These are phyloP conservation scores for Chaetomium sp. DNA, from an alignment of 2,329 filamentous ascomycete genomes.

Conservation along the genomic window DNA sequence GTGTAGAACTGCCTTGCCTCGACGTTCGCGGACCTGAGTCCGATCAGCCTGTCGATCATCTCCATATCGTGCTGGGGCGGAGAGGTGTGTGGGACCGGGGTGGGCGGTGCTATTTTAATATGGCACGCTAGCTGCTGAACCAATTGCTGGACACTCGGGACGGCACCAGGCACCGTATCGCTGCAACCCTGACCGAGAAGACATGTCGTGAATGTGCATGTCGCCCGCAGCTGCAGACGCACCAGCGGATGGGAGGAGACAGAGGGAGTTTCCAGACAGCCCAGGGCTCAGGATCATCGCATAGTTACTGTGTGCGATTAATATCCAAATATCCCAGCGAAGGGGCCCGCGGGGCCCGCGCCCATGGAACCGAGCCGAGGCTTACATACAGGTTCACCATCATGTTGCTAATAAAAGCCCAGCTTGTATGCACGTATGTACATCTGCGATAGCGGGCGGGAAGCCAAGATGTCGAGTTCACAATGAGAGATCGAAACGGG, in stretches of 20 bases:
- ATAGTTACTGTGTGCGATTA: too few species aligned
- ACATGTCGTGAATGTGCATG: constrained; percentile 7
- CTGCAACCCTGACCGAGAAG: constrained; percentile 18
- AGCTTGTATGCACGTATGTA: background rate
- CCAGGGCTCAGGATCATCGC: background rate
- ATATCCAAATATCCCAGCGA: background rate
- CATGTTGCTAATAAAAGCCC: constrained; percentile 8
- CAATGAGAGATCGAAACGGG: background rate
- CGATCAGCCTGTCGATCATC: constrained; percentile 7
- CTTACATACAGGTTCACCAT: background rate
- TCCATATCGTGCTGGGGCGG: background rate
- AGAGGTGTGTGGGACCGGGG: constrained; percentile 16
- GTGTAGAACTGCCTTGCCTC: background rate
- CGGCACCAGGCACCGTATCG: constrained; percentile 9
- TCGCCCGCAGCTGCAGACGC: constrained; percentile 10
- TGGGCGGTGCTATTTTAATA: constrained; percentile 29
- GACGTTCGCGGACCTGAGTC: background rate
- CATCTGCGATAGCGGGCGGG: background rate
- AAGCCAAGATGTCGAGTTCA: background rate
- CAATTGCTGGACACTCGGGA: background rate
- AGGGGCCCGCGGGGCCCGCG: background rate
- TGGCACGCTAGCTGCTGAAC: constrained; percentile 11
- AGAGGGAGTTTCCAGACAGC: background rate
- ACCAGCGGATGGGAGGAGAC: background rate
- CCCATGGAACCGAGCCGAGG: background rate